Evolutionary conservation across 164 flowering plant genomes (phyloP), one percentile per base, ranked within the genome.

Genomic region (Liquidambar formosana): DNA sequence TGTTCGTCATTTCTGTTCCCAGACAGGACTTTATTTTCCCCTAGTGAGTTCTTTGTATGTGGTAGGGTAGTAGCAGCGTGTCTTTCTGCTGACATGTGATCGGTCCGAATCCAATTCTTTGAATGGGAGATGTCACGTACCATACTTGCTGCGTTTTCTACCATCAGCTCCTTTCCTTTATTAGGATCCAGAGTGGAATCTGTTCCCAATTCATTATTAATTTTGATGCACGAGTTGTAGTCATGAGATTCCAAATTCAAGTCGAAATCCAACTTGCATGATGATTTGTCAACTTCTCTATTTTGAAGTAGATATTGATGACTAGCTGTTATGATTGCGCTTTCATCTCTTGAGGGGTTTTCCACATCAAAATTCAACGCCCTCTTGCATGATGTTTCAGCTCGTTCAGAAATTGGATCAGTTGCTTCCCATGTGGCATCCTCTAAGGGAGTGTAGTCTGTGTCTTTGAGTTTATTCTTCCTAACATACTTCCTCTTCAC

Each of bases 311-410:
- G n/a, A n/a, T n/a, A n/a, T n/a, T n/a, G n/a, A n/a, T n/a, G n/a
- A n/a, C n/a, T n/a, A n/a, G n/a, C n/a, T n/a, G n/a, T n/a, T n/a
- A n/a, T n/a, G n/a, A n/a, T n/a, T n/a, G n/a, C n/a, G n/a, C n/a
- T n/a, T n/a, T n/a, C n/a, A n/a, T n/a, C n/a, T n/a, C n/a, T n/a
- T n/a, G n/a, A n/a, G n/a, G n/a, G n/a, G n/a, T n/a, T n/a, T n/a
- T n/a, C n/a, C n/a, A n/a, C n/a, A n/a, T n/a, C n/a, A 63, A 62
- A 70, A 53, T 61, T 46, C 61, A 70, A 56, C 4, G 13, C 21
- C 43, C 61, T 70, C 43, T 28, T 52, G 61, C 57, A 21, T 10
- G 73, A 38, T 27, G 22, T 62, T 53, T 19, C 11, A 1, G 1
- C 6, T 16, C 49, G 28, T 48, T 44, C 25, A 66, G 18, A 13